These are phyloP conservation scores for Austroboletus olivaceoglutinosus DNA, from an alignment of 1,284 basidiomycete species.

Conservation along the genomic window DNA sequence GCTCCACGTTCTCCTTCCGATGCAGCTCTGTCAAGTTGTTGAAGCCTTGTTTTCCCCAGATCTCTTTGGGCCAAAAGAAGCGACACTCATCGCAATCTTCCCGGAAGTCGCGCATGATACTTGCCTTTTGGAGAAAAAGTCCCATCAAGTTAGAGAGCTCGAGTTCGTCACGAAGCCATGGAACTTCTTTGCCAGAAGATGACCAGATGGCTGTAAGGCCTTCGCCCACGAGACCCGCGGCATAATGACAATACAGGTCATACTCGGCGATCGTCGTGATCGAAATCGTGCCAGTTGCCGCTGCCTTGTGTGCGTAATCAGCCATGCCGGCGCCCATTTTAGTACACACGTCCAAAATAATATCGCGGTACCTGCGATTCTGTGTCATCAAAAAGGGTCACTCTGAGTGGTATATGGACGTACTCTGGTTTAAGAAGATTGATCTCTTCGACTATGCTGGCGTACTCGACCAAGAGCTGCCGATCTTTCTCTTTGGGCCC, in stretches of 20 bases:
- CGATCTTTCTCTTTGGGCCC: constrained; percentile 93
- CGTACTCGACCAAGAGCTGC: constrained; percentile 84
- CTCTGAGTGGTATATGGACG: constrained; percentile 25
- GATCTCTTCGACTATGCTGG: constrained; percentile 83
- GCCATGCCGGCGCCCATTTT: constrained; percentile 98
- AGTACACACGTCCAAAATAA: constrained; percentile 79
- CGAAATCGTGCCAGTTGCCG: constrained; percentile 65
- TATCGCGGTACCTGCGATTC: constrained; percentile 63
- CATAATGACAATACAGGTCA: constrained; percentile 98
- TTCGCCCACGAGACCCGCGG: constrained; percentile 97
- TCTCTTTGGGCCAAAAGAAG: constrained; percentile 94
- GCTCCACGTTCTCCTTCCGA: constrained; percentile 50
- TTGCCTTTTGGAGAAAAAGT: constrained; percentile 96
- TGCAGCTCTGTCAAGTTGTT: constrained; percentile 65
- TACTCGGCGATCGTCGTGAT: constrained; percentile 81
- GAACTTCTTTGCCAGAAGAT: constrained; percentile 81
- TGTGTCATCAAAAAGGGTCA: constrained; percentile 1
- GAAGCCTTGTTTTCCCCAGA: constrained; percentile 84
- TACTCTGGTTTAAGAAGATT: constrained; percentile 65
- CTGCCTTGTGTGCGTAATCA: constrained; percentile 85
- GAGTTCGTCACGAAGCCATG: constrained; percentile 78
- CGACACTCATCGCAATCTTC: constrained; percentile 88
- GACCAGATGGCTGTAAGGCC: constrained; percentile 91
- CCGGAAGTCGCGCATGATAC: constrained; percentile 94
- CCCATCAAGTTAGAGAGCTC: constrained; percentile 95